Conservation (phyloP, 2,329 filamentous ascomycete species). For the Colletotrichum incanum region DNA sequence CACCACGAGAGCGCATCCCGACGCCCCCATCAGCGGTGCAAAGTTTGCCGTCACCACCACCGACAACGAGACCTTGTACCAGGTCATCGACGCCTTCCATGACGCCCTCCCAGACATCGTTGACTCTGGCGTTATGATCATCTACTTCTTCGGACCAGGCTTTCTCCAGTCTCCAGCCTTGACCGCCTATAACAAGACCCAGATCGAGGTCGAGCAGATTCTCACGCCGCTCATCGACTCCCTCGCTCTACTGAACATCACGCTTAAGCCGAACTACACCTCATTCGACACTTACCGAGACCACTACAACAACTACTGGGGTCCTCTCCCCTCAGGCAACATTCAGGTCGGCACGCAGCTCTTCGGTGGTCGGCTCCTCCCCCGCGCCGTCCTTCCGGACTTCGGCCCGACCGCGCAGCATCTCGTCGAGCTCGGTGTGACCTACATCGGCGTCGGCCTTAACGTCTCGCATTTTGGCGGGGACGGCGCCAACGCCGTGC, state of each 20-base stretch:
- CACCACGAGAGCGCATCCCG: conserved; percentile 66
- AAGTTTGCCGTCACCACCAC: conserved; percentile 51
- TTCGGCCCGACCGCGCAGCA: conserved; percentile 32
- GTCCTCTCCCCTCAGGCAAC: conserved; percentile 48
- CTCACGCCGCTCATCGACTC: conserved; percentile 59
- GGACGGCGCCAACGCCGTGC: conserved; percentile 52
- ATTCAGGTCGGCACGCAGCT: conserved; percentile 48
- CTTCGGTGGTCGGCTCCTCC: conserved; percentile 53
- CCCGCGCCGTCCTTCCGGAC: conserved; percentile 46
- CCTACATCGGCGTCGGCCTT: conserved; percentile 39
- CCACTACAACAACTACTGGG: conserved; percentile 45
- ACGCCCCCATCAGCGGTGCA: conserved; percentile 53
- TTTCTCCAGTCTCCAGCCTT: conserved; percentile 47
- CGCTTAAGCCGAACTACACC: conserved; percentile 50
- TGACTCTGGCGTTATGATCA: conserved; percentile 40
- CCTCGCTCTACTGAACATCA: conserved; percentile 46
- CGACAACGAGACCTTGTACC: conserved; percentile 61
- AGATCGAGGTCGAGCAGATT: conserved; percentile 55
- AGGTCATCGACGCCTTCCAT: conserved; percentile 47
- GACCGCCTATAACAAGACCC: conserved; percentile 61
- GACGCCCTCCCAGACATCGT: conserved; percentile 38
- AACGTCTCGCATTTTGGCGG: conserved; percentile 39
- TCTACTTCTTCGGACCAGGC: conserved; percentile 54
- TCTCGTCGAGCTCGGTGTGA: conserved; percentile 37
- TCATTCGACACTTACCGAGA: conserved; percentile 50